Base-by-base conservation (phyloP, 805 yeast genomes). In the Ogataea ganodermae region DNA sequence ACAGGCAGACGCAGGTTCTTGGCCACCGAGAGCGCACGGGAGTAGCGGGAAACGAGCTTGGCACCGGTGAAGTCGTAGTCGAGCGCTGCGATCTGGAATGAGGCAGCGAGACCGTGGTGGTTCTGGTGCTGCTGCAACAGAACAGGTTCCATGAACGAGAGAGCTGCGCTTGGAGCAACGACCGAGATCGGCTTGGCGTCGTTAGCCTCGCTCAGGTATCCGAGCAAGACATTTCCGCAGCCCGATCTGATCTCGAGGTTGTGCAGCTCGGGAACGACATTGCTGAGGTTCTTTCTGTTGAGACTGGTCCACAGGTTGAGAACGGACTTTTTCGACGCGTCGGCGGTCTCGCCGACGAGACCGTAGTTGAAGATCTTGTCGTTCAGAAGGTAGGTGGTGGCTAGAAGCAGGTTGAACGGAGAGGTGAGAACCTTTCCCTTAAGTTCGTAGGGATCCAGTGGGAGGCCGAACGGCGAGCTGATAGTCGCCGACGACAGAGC, bases 201-300 rank as follows among this genome's bases (percentile, higher is more conserved):
- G 1, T 48, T 39, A 20, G 58, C 45, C 35, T 63, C 59, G 38
- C 58, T 58, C 49, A 80, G 66, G 68, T 83, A 91, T 31, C 97
- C 97, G 42, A 87, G 71, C 38, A 92, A 76, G 22, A 87, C 79
- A 52, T 81, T 76, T 38, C 92, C 88, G 26, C 96, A 94, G 58
- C 97, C 97, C 2, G 85, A 72, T 64, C 96, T 81, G 47, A 88
- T 79, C 61, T 90, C 89, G 48, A 84, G 66, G 53, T 77, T 70
- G 61, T 80, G 73, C 56, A 84, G 67, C 45, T 73, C 72, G 22
- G 95, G 94, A 45, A 83, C 79, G n/a, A 65, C 67, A 20, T 82
- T 83, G 38, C 66, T 61, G 12, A 79, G 71, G 61, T 85, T 84
- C 32, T 63, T 60, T 59, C 79, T 75, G 60, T 72, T 72, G 41